Conservation (phyloP, 768 basidiomycete species). For the Tylopilus sp. region DNA sequence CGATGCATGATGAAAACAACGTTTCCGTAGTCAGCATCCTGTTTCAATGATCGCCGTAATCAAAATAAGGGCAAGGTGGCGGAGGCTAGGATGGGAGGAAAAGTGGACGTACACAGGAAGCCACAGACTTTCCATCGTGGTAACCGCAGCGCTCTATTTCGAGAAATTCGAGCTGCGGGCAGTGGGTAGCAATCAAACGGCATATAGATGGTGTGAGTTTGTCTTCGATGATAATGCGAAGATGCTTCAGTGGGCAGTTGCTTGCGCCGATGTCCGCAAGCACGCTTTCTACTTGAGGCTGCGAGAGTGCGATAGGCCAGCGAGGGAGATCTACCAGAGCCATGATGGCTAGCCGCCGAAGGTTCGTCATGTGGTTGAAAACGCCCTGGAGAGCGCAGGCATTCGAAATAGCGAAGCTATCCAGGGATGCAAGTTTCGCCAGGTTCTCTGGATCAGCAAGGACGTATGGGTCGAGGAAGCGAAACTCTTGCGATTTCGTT, state of each 20-base stretch:
- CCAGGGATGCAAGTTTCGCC: conserved; percentile 31
- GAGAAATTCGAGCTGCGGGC: conserved; percentile 31
- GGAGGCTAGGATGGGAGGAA: conserved; percentile 13
- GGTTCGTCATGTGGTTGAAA: conserved; percentile 28
- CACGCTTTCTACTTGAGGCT: conserved; percentile 31
- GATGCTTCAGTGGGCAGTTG: conserved; percentile 31
- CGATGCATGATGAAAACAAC: conserved; percentile 26
- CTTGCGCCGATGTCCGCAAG: conserved; percentile 29
- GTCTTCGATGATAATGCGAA: conserved; percentile 36
- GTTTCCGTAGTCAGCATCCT: conserved; percentile 31
- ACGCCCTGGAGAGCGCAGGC: conserved; percentile 30
- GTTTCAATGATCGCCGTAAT: conserved; percentile 16
- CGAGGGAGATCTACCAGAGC: conserved; percentile 35
- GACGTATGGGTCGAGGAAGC: conserved; percentile 22
- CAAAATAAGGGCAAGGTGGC: conserved; percentile 20
- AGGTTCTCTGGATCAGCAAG: conserved; percentile 20
- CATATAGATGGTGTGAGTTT: conserved; percentile 34
- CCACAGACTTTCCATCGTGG: conserved; percentile 36
- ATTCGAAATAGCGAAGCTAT: conserved; percentile 36
- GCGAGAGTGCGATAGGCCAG: conserved; percentile 34
- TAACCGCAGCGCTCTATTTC: conserved; percentile 36
- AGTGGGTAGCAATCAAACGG: conserved; percentile 24
- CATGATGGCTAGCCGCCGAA: conserved; percentile 30
- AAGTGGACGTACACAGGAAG: conserved; percentile 32
- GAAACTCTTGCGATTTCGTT: conserved; percentile 23